phyloP scores from a whole-genome alignment of 352 stramenopile genomes.

The Pythium rhizo-oryzae region DNA sequence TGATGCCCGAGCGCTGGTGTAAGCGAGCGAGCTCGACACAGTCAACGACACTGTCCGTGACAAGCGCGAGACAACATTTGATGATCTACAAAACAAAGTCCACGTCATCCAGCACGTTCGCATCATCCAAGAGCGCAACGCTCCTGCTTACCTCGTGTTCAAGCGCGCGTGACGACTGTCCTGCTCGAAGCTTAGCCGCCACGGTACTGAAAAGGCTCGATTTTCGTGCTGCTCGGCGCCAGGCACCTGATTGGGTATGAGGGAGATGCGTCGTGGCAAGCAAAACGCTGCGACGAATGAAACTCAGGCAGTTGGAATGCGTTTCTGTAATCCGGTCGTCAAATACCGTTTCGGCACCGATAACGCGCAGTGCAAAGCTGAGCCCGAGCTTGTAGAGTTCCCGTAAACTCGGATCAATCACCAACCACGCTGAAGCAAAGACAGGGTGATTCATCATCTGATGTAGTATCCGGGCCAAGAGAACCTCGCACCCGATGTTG shows the following conservation, averaged over 20 bases:
- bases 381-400: conserved; percentile 2
- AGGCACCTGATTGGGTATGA: background rate
- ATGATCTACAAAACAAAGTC: conserved; percentile 3
- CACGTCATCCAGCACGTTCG: too few species aligned
- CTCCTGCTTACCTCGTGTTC: background rate
- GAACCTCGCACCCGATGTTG: background rate
- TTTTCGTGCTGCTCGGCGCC: conserved; percentile 7
- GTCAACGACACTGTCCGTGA: conserved; percentile 12
- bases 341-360: background rate
- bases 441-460: background rate
- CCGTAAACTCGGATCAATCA: background rate
- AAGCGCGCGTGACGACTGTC: background rate
- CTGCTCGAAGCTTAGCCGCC: background rate
- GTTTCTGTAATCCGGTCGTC: too few species aligned
- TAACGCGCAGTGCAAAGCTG: background rate
- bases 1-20: background rate
- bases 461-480: conserved; percentile 5
- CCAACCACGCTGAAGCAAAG: conserved; percentile 4
- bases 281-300: background rate
- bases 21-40: background rate
- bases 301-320: conserved; percentile 8
- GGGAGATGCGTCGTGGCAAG: background rate
- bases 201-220: background rate
- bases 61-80: background rate
- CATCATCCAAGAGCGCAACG: too few species aligned